Evolutionary conservation across 345 rosid species (phyloP).

Genomic region (Boechera divaricarpa): DNA sequence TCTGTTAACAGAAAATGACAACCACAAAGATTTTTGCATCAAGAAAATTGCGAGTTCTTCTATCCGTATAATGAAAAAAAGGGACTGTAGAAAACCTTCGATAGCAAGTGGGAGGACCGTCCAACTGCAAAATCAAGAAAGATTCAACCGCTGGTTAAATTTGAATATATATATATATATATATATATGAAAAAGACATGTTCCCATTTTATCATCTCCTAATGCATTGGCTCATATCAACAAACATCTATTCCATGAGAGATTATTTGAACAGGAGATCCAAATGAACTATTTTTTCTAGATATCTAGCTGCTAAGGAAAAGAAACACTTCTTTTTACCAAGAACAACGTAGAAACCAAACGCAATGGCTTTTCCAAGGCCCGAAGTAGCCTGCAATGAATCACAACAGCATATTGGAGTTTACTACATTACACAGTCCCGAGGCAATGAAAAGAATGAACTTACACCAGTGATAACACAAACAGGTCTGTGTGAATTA

Average conservation of each 20-base stretch:
- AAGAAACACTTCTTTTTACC: slow-evolving; percentile 49
- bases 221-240: no score
- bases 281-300: not conserved
- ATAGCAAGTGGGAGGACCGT: slow-evolving; percentile 57
- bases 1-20: slow-evolving; percentile 50
- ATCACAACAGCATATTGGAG: slow-evolving; percentile 2
- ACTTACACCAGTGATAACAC: slow-evolving; percentile 44
- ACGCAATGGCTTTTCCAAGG: slow-evolving; percentile 76
- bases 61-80: not conserved
- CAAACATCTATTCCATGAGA: not conserved
- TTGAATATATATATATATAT: no score
- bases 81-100: slow-evolving; percentile 52
- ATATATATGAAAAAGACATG: no score
- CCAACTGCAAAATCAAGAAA: slow-evolving; percentile 67
- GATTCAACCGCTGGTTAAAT: not conserved
- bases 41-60: not conserved
- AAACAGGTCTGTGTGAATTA: slow-evolving; percentile 43
- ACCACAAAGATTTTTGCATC: slow-evolving; percentile 25
- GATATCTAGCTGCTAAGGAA: not conserved
- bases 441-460: not conserved
- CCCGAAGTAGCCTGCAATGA: slow-evolving; percentile 83
- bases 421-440: not conserved
- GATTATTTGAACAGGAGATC: not conserved
- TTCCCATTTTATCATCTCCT: no score
- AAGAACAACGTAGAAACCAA: slow-evolving; percentile 73